Percentiles rank a stretch among this genome's conserved stretches.
Evolutionary conservation across 495 filamentous ascomycete species (phyloP).

Genomic region (Penicillium parvum): DNA sequence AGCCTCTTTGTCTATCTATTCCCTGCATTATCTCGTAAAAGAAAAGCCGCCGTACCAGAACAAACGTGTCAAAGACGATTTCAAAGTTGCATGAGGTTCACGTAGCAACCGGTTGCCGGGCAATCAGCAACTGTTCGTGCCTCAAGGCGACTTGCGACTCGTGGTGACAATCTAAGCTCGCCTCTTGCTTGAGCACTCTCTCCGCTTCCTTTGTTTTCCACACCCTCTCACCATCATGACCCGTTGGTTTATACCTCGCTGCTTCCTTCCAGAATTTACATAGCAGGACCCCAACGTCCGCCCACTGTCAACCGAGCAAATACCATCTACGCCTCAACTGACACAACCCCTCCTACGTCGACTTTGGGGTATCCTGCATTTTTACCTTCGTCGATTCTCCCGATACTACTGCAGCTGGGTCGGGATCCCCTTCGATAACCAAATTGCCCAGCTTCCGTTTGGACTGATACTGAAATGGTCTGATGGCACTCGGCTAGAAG

Average conservation of each 20-base stretch:
- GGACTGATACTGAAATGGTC: slow-evolving; percentile 32
- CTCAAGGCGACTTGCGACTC: no score
- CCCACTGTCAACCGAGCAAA: slow-evolving; percentile 5
- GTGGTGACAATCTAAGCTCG: no score
- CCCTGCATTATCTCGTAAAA: no score
- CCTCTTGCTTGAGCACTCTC: no score
- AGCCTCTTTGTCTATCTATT: no score
- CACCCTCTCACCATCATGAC: background rate
- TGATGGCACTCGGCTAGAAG: slow-evolving; percentile 31
- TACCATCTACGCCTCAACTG: slow-evolving; percentile 18
- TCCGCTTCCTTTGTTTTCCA: no score
- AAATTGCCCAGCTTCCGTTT: slow-evolving; percentile 29
- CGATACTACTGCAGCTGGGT: slow-evolving; percentile 22
- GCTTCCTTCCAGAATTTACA: slow-evolving; percentile 8
- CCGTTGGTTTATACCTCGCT: slow-evolving; percentile 6
- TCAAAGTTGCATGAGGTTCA: no score
- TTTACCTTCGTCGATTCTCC: slow-evolving; percentile 14
- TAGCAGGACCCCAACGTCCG: slow-evolving; percentile 3
- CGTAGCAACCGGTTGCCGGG: no score
- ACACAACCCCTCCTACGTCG: slow-evolving; percentile 16
- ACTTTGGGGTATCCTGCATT: slow-evolving; percentile 22
- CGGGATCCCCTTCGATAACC: slow-evolving; percentile 25
- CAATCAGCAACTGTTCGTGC: no score
- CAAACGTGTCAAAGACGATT: no score
- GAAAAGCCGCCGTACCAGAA: no score